phyloP scores from a whole-genome alignment of 2,329 filamentous ascomycete genomes.

The Chaetomiaceae sp. region DNA sequence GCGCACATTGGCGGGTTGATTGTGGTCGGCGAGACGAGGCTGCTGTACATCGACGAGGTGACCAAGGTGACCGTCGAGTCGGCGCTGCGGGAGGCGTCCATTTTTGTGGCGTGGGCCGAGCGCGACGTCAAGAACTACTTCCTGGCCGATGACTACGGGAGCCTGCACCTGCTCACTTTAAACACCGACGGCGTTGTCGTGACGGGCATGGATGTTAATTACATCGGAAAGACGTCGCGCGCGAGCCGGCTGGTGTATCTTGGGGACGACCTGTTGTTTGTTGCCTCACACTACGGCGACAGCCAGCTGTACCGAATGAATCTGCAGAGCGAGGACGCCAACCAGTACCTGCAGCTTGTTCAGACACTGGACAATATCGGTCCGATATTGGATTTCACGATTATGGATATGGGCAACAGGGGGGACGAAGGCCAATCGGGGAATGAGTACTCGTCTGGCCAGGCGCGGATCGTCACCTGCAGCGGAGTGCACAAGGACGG shows the following conservation, averaged over 20 bases:
- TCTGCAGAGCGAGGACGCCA: constrained; percentile 39
- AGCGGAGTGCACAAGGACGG: constrained; percentile 89
- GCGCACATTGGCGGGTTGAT: constrained; percentile 66
- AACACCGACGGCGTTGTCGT: constrained; percentile 63
- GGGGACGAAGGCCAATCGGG: constrained; percentile 68
- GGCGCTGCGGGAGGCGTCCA: constrained; percentile 65
- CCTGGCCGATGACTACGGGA: constrained; percentile 88
- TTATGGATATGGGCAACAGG: constrained; percentile 93
- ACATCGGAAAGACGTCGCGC: constrained; percentile 64
- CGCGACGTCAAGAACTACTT: constrained; percentile 79
- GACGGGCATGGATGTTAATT: constrained; percentile 64
- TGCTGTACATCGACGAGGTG: constrained; percentile 80
- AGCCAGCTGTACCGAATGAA: constrained; percentile 73
- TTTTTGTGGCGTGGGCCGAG: constrained; percentile 89
- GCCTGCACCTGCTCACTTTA: constrained; percentile 79
- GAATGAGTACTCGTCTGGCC: constrained; percentile 91
- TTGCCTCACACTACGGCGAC: constrained; percentile 90
- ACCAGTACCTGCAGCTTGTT: constrained; percentile 54
- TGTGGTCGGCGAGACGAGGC: constrained; percentile 72
- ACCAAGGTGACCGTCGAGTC: constrained; percentile 63
- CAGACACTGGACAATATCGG: constrained; percentile 82
- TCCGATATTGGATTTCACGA: constrained; percentile 83
- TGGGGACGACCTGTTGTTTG: constrained; percentile 67
- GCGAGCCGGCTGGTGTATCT: constrained; percentile 78
- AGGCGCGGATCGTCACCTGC: constrained; percentile 87